These are phyloP conservation scores for Aspergillus incahuasiensis DNA, from an alignment of 495 filamentous ascomycete genomes.

Conservation along the genomic window DNA sequence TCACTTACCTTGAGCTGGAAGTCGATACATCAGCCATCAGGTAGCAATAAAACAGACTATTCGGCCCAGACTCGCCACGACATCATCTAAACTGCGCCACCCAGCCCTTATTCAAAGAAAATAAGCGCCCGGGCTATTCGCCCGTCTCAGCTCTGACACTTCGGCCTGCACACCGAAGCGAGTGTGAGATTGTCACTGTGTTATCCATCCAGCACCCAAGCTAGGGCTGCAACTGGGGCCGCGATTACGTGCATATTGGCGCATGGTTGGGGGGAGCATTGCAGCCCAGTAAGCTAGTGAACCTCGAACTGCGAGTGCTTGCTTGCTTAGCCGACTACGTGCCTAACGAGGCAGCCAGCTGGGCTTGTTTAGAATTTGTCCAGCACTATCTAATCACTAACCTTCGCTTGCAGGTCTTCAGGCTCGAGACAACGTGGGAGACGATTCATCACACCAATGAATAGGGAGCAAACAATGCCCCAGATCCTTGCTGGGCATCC, in stretches of 20 bases:
- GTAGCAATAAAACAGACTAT: neutral
- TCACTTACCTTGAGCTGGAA: neutral
- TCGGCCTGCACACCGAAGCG: neutral
- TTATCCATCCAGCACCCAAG: neutral
- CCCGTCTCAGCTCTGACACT: neutral
- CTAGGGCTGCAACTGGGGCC: neutral
- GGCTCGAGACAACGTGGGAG: neutral
- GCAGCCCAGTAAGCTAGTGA: neutral
- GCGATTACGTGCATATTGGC: neutral
- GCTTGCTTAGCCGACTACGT: neutral
- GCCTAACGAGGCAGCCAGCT: neutral
- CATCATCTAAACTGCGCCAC: neutral
- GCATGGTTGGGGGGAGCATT: neutral
- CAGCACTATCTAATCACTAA: neutral
- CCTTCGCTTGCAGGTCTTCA: neutral
- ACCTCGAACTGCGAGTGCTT: neutral
- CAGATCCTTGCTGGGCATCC: neutral
- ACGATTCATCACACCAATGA: neutral
- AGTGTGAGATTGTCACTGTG: neutral
- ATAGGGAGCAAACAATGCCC: neutral
- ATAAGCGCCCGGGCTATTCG: no score
- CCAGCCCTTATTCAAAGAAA: neutral
- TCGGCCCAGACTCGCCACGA: constrained; percentile 1
- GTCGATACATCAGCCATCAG: neutral
- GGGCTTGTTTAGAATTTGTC: neutral